A percentile compares a stretch with the other conserved stretches of the same genome.
Conservation (phyloP, 352 stramenopile species). For the Phytopythium mirpurense region DNA sequence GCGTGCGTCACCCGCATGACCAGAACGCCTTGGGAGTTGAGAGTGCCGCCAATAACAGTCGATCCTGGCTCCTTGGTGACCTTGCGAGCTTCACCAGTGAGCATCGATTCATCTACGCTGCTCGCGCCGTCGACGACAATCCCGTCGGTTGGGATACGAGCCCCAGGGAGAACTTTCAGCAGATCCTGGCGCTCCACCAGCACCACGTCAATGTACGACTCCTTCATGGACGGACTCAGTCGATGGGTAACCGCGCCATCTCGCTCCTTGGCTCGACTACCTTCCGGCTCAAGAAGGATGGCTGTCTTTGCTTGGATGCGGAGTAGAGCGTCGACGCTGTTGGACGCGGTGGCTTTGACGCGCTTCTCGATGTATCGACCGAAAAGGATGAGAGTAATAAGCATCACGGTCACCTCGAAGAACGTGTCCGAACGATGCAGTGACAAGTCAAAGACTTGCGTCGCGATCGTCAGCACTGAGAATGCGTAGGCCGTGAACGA, state of each 20-base stretch:
- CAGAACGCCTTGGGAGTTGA: conserved; percentile 66
- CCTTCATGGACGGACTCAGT: conserved; percentile 17
- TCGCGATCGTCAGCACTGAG: conserved; percentile 34
- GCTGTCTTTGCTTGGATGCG: conserved; percentile 82
- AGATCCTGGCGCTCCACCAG: conserved; percentile 70
- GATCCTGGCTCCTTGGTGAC: conserved; percentile 55
- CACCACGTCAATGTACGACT: conserved; percentile 71
- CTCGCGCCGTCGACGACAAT: conserved; percentile 59
- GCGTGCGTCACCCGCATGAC: conserved; percentile 66
- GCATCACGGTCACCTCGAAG: conserved; percentile 64
- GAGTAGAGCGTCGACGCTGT: conserved; percentile 59
- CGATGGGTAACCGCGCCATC: background rate
- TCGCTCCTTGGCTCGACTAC: background rate
- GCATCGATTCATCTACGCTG: conserved; percentile 74
- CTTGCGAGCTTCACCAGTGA: conserved; percentile 66
- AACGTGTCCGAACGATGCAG: conserved; percentile 49
- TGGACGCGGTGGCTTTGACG: conserved; percentile 62
- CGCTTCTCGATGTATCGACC: conserved; percentile 72
- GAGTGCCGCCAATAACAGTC: conserved; percentile 62
- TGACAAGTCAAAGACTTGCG: conserved; percentile 13
- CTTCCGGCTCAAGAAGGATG: conserved; percentile 70
- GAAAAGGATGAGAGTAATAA: conserved; percentile 70
- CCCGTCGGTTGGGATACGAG: conserved; percentile 66
- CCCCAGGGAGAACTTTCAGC: conserved; percentile 62
- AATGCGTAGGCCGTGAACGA: conserved; percentile 64